Percentiles rank a stretch among this genome's conserved stretches.
These are phyloP conservation scores for Nigrograna mackinnonii DNA, from an alignment of 2,329 filamentous ascomycete genomes.

Conservation along the genomic window DNA sequence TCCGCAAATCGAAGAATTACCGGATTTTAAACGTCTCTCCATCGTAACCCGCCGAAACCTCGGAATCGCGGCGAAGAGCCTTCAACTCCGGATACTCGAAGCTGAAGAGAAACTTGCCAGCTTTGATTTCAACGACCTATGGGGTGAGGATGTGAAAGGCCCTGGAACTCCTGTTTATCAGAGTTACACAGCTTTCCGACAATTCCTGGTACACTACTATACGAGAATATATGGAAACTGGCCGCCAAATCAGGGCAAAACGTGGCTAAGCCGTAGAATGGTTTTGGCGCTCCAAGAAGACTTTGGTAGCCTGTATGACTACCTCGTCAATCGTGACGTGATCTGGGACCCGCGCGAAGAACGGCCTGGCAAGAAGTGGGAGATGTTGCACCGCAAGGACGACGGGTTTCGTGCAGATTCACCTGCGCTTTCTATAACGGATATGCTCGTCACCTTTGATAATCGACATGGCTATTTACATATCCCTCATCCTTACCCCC, in stretches of 20 bases:
- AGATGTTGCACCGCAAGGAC: constrained; percentile 52
- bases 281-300: constrained; percentile 64
- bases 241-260: constrained; percentile 54
- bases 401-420: constrained; percentile 46
- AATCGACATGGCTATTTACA: constrained; percentile 59
- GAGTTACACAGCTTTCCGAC: constrained; percentile 63
- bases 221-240: constrained; percentile 61
- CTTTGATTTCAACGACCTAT: constrained; percentile 67
- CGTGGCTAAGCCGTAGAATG: constrained; percentile 65
- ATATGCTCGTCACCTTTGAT: constrained; percentile 68
- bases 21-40: constrained; percentile 63
- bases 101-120: constrained; percentile 64
- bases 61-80: constrained; percentile 64
- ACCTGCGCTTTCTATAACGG: constrained; percentile 64
- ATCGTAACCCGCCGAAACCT: constrained; percentile 66
- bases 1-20: constrained; percentile 48
- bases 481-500: constrained; percentile 64
- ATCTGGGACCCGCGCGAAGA: constrained; percentile 67
- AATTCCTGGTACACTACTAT: constrained; percentile 65
- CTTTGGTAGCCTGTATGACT: constrained; percentile 72
- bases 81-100: constrained; percentile 64
- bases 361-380: constrained; percentile 65
- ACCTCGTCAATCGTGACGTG: constrained; percentile 69
- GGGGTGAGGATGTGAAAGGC: constrained; percentile 47
- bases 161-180: constrained; percentile 49